These are phyloP conservation scores for Leccinum incarnatum DNA, from an alignment of 768 basidiomycete genomes.

Conservation along the genomic window DNA sequence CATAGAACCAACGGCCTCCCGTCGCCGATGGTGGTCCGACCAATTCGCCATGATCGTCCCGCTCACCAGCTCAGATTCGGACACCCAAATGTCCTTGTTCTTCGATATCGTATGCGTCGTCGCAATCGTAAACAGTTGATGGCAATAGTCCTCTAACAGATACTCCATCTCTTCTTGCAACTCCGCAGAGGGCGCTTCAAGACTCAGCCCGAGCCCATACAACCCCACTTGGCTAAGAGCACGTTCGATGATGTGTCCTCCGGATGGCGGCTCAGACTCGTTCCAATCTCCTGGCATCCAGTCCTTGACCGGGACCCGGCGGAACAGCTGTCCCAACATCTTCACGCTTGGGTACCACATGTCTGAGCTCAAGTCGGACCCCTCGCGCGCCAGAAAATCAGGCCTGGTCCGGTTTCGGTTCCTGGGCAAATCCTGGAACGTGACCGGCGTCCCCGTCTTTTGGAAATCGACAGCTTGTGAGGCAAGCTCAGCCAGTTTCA, in stretches of 20 bases:
- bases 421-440: slow-evolving; percentile 34
- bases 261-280: slow-evolving; percentile 20
- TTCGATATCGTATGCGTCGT: slow-evolving; percentile 37
- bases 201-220: slow-evolving; percentile 32
- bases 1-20: slow-evolving; percentile 41
- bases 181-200: slow-evolving; percentile 24
- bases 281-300: slow-evolving; percentile 30
- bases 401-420: slow-evolving; percentile 29
- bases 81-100: slow-evolving; percentile 33
- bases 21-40: slow-evolving; percentile 39
- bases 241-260: slow-evolving; percentile 24
- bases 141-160: slow-evolving; percentile 36
- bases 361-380: slow-evolving; percentile 21
- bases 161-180: slow-evolving; percentile 38
- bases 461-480: slow-evolving; percentile 49
- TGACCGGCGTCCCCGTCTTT: slow-evolving; percentile 44
- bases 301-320: slow-evolving; percentile 39
- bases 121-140: slow-evolving; percentile 35
- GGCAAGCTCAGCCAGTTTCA: slow-evolving; percentile 42
- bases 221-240: slow-evolving; percentile 28
- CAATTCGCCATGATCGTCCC: slow-evolving; percentile 46
- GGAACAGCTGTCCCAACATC: slow-evolving; percentile 44
- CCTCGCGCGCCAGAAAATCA: slow-evolving; percentile 46
- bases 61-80: slow-evolving; percentile 44
- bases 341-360: slow-evolving; percentile 41